These are phyloP conservation scores for Blastobotrys persicus DNA, from an alignment of 1,139 yeast genomes.

Conservation along the genomic window DNA sequence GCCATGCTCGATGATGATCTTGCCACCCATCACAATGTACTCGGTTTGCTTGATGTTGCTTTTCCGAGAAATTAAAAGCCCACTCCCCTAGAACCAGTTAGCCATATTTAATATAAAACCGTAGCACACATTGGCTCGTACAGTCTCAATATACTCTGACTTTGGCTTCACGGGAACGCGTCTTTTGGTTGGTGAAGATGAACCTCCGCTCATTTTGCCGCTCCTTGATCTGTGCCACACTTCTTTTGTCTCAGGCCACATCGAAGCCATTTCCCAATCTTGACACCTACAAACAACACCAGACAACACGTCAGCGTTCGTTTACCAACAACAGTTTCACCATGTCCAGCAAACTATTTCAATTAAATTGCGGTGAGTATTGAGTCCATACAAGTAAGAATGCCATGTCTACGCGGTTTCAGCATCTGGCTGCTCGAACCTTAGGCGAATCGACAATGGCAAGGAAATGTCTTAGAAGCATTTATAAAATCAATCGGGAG, in stretches of 20 bases:
- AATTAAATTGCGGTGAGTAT: constrained; percentile 37
- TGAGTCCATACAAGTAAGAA: not conserved
- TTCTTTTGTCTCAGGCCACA: not conserved
- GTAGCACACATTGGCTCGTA: constrained; percentile 30
- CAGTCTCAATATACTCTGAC: constrained; percentile 32
- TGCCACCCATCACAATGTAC: constrained; percentile 48
- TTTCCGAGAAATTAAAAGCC: constrained; percentile 55
- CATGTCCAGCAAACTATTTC: constrained; percentile 29
- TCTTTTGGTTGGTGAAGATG: not conserved
- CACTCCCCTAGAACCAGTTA: constrained; percentile 42
- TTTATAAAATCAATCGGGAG: no score
- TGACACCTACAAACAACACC: not conserved
- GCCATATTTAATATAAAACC: constrained; percentile 23
- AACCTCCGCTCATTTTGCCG: not conserved
- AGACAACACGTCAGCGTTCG: not conserved
- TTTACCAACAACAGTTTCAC: constrained; percentile 1
- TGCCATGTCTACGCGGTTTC: no score
- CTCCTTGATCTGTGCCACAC: not conserved
- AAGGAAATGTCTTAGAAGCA: no score
- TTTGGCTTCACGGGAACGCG: constrained; percentile 5
- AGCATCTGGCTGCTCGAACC: no score
- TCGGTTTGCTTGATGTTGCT: constrained; percentile 47
- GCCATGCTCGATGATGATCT: constrained; percentile 43
- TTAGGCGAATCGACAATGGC: no score
- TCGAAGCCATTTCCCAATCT: not conserved